Evolutionary conservation across 2,329 filamentous ascomycete species (phyloP), one percentile per base, ranked within the genome.

Genomic region (Cadophora sp.): DNA sequence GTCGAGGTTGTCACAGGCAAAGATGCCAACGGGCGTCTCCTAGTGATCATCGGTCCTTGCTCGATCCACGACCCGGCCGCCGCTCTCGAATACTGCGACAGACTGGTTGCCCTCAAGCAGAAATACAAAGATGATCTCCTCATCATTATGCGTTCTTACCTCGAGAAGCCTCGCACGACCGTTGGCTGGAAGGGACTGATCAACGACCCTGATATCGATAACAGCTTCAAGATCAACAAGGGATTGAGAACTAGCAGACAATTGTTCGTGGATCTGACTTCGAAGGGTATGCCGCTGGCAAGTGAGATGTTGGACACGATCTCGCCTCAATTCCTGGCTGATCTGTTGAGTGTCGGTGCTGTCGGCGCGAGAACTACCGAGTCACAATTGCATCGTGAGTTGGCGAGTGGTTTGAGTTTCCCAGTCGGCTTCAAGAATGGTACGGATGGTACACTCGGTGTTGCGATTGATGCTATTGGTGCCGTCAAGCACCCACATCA

Each of bases 401-500:
- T 99, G 70, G 95, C 96, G 24, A 96, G 92, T 62, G 96, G 96
- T 77, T 85, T 98, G 43, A 96, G 92, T 73, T 98, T 97, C 91
- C 96, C 96, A 1, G 94, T 99, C 13, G 96, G 96, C 61, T 99
- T 99, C 91, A 99, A 99, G 87, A 99, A 99, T 81, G 96, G 96
- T 71, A 99, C 96, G 39, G 96, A 99, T 78, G 96, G 96, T 61
- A 91, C 90, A 9, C 83, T 98, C 58, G 87, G 90, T 65, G 94
- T 98, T 4, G 94, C 96, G 14, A 93, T 98, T 74, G 96, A 99
- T 78, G 96, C 96, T 60, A 97, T 98, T 78, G 94, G 94, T 69
- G 93, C 96, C 18, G 95, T 96, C 60, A 89, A 87, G 78, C 93
- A 97, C 78, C 93, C 93, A 18, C 96, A 99, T 78, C 94, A 97